Conservation (phyloP, 169 alveolate genomes). For the Cryptosporidium parvum region DNA sequence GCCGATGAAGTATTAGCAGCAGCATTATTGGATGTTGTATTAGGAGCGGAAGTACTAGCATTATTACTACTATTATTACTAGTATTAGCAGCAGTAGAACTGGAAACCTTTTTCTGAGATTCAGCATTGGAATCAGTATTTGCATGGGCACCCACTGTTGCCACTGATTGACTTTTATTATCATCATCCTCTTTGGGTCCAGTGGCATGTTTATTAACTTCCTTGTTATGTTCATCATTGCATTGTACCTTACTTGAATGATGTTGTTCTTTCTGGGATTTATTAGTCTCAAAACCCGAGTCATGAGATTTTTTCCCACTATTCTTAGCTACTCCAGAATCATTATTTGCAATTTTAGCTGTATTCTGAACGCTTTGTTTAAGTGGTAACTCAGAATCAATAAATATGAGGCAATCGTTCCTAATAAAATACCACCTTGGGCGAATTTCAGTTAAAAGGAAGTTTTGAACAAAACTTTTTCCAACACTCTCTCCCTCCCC, state of each 20-base stretch:
- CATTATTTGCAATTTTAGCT: constrained; percentile 22
- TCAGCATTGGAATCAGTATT: background rate
- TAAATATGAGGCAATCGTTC: constrained; percentile 60
- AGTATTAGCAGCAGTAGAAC: constrained; percentile 1
- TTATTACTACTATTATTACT: background rate
- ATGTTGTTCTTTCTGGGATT: background rate
- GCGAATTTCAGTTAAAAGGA: constrained; percentile 59
- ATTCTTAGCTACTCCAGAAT: background rate
- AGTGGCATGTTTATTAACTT: background rate
- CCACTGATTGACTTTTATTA: background rate
- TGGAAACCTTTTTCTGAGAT: background rate
- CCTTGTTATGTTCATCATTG: background rate
- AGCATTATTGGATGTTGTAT: background rate
- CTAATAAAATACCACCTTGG: constrained; percentile 74
- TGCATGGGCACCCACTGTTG: background rate
- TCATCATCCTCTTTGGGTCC: background rate
- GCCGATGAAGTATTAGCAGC: background rate
- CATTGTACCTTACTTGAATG: background rate
- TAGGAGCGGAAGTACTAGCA: background rate
- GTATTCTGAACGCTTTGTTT: constrained; percentile 5
- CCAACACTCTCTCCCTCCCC: constrained; percentile 56
- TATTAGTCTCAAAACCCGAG: background rate
- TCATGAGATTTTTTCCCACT: constrained; percentile 8
- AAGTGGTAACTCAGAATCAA: constrained; percentile 64
- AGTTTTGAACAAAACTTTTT: constrained; percentile 60